Percentiles rank a stretch among this genome's conserved stretches.
These are phyloP conservation scores for Magnaporthales sp. DNA, from an alignment of 2,329 filamentous ascomycete species.

Conservation along the genomic window DNA sequence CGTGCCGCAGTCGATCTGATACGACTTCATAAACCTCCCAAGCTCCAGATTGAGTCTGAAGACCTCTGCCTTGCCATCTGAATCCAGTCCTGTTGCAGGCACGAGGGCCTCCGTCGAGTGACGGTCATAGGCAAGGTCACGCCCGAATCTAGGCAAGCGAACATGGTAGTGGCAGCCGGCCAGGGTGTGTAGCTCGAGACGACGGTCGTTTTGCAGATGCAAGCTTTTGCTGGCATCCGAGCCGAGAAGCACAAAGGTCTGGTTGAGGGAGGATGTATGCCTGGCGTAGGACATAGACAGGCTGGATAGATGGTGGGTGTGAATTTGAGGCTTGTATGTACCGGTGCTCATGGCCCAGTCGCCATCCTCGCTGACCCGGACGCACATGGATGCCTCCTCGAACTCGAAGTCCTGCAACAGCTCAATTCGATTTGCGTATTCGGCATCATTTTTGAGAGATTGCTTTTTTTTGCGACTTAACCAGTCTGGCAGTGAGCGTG, in stretches of 20 bases:
- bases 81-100: slow-evolving; percentile 78
- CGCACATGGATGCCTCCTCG: slow-evolving; percentile 71
- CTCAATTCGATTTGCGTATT: slow-evolving; percentile 90
- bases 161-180: slow-evolving; percentile 81
- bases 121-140: slow-evolving; percentile 79
- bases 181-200: slow-evolving; percentile 86
- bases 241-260: slow-evolving; percentile 82
- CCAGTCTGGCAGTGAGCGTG: slow-evolving; percentile 89
- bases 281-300: slow-evolving; percentile 88
- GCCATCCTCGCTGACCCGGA: slow-evolving; percentile 87
- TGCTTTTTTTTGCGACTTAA: slow-evolving; percentile 82
- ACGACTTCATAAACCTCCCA: slow-evolving; percentile 89
- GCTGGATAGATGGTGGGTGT: slow-evolving; percentile 90
- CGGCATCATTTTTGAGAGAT: slow-evolving; percentile 83
- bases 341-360: slow-evolving; percentile 96
- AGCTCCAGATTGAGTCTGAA: slow-evolving; percentile 87
- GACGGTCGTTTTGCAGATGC: slow-evolving; percentile 85
- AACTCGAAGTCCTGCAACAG: slow-evolving; percentile 97
- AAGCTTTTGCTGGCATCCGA: slow-evolving; percentile 90
- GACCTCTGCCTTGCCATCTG: slow-evolving; percentile 81
- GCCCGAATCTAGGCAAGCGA: slow-evolving; percentile 86
- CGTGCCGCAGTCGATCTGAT: slow-evolving; percentile 80
- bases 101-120: slow-evolving; percentile 77
- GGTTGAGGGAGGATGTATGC: slow-evolving; percentile 86
- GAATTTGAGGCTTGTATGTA: slow-evolving; percentile 66